Conservation (phyloP, 176 grass and related monocot species). For the Zea mays region Zm-B73-REFERENCE-NAM-5.0 NC_050101.1:84942001-84942500, state of each 20-base stretch:
- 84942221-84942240: background rate
- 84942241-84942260: constrained; percentile 54
- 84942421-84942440: constrained; percentile 77
- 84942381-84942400: constrained; percentile 85
- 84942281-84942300: constrained; percentile 63
- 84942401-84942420: constrained; percentile 79
- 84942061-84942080: constrained; percentile 53
- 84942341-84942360: constrained; percentile 66
- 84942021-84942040: constrained; percentile 89
- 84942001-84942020: constrained; percentile 86
- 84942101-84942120: constrained; percentile 77
- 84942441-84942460: constrained; percentile 72
- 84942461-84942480: constrained; percentile 32
- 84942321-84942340: constrained; percentile 95
- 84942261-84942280: constrained; percentile 68
- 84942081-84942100: constrained; percentile 74
- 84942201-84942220: background rate
- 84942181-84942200: no score
- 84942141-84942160: constrained; percentile 86
- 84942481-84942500: no score
- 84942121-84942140: constrained; percentile 92
- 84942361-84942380: constrained; percentile 78
- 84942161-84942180: constrained; percentile 1
- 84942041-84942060: constrained; percentile 85
- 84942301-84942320: constrained; percentile 68